phyloP scores from a whole-genome alignment of 345 rosid species.

The Eucalyptus regnans region DNA sequence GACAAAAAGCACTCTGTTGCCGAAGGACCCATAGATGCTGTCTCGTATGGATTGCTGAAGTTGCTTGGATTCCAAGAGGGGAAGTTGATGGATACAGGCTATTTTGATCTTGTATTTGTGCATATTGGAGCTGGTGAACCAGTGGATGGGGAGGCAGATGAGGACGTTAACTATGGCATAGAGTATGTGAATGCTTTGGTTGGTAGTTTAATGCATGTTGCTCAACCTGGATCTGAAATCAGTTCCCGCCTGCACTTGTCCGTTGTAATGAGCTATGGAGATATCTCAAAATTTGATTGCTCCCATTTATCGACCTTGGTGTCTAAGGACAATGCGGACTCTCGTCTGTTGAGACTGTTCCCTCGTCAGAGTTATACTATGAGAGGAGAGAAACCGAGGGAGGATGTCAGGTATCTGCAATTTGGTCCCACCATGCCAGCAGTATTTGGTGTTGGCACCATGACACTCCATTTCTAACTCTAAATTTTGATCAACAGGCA shows the following conservation, averaged over 20 bases:
- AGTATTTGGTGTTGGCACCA: neutral
- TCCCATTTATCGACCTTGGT: constrained; percentile 23
- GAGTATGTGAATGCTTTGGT: constrained; percentile 42
- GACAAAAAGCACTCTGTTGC: constrained; percentile 4
- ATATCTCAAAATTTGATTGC: constrained; percentile 19
- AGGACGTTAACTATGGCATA: constrained; percentile 1
- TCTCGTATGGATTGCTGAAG: constrained; percentile 25
- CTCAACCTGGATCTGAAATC: constrained; percentile 51
- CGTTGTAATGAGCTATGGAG: constrained; percentile 61
- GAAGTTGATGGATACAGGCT: constrained; percentile 27
- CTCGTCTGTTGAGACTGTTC: constrained; percentile 26
- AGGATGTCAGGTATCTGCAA: constrained; percentile 56
- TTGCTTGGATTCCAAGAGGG: constrained; percentile 70
- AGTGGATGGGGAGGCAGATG: neutral
- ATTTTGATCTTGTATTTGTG: constrained; percentile 55
- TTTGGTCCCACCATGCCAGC: neutral
- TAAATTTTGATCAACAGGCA: constrained; percentile 38
- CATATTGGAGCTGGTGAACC: constrained; percentile 43
- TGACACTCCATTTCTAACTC: neutral
- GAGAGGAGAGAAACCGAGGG: constrained; percentile 60
- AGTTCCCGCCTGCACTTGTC: constrained; percentile 63
- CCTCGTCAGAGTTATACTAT: constrained; percentile 82
- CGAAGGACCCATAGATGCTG: constrained; percentile 8
- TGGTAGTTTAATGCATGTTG: constrained; percentile 26
- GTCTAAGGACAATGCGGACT: constrained; percentile 11